phyloP scores from a whole-genome alignment of 352 stramenopile genomes.

The Phytophthora brassicae region DNA sequence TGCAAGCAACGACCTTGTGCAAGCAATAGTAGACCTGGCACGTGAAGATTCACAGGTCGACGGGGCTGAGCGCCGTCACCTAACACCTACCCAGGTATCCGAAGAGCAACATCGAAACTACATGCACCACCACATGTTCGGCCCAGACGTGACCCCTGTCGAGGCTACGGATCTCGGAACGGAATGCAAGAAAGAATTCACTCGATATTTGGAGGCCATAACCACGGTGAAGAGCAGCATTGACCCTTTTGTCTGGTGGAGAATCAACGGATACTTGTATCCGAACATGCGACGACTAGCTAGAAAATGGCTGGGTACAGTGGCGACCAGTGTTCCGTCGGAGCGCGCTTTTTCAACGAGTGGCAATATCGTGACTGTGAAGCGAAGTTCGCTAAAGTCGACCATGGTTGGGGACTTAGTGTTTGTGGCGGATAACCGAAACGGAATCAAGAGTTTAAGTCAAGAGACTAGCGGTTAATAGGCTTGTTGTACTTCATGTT shows the following conservation, averaged over 20 bases:
- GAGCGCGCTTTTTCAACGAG: slow-evolving; percentile 23
- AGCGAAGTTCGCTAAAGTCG: neutral
- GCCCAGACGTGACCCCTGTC: neutral
- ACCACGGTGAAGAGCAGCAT: neutral
- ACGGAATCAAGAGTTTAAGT: neutral
- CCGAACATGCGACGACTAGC: neutral
- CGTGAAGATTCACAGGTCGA: neutral
- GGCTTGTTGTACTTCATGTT: no score
- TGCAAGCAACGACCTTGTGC: neutral
- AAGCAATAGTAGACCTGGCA: no score
- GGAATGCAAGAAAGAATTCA: neutral
- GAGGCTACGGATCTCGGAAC: neutral
- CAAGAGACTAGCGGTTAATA: neutral
- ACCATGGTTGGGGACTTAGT: slow-evolving; percentile 11
- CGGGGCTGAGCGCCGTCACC: neutral
- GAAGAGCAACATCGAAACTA: neutral
- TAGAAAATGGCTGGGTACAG: slow-evolving; percentile 7
- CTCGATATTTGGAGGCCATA: neutral
- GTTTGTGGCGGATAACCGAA: slow-evolving; percentile 2
- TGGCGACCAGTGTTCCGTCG: slow-evolving; percentile 16
- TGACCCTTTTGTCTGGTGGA: neutral
- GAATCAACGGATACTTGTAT: neutral
- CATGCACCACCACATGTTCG: neutral
- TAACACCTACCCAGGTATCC: neutral
- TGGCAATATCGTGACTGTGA: slow-evolving; percentile 15